These are phyloP conservation scores for Aureobasidium sp. DNA, from an alignment of 2,329 filamentous ascomycete species.

Conservation along the genomic window DNA sequence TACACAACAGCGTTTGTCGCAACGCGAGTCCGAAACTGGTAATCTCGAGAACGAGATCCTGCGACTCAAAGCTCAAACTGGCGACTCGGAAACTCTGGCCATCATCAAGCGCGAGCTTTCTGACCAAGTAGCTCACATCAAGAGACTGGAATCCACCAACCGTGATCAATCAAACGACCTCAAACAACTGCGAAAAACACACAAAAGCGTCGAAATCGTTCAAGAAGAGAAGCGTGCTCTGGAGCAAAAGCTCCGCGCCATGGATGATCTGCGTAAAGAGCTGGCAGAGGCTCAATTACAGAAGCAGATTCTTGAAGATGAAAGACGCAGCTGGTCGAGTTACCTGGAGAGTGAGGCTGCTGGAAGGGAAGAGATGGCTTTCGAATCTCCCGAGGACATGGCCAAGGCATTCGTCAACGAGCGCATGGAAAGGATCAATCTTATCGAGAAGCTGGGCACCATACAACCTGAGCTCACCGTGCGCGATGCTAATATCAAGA, in stretches of 20 bases:
- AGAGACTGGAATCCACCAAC: slow-evolving; percentile 70
- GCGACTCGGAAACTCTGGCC: slow-evolving; percentile 74
- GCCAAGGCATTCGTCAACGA: slow-evolving; percentile 81
- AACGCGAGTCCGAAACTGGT: slow-evolving; percentile 63
- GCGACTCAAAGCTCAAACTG: slow-evolving; percentile 74
- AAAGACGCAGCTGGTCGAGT: slow-evolving; percentile 75
- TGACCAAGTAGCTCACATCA: slow-evolving; percentile 87
- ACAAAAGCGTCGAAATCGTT: slow-evolving; percentile 84
- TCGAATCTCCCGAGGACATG: slow-evolving; percentile 80
- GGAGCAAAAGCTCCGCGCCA: slow-evolving; percentile 65
- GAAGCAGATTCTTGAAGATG: slow-evolving; percentile 79
- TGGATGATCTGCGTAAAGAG: slow-evolving; percentile 66
- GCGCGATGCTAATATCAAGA: slow-evolving; percentile 65
- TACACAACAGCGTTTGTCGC: slow-evolving; percentile 57
- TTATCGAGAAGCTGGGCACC: slow-evolving; percentile 70
- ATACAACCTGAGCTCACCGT: slow-evolving; percentile 70
- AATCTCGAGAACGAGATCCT: slow-evolving; percentile 75
- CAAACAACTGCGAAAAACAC: slow-evolving; percentile 67
- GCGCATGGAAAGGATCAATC: slow-evolving; percentile 65
- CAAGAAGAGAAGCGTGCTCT: slow-evolving; percentile 89
- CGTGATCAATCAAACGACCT: slow-evolving; percentile 72
- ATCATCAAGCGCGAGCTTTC: slow-evolving; percentile 82
- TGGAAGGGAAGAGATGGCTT: slow-evolving; percentile 56
- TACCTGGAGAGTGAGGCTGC: slow-evolving; percentile 65
- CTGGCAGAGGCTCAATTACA: slow-evolving; percentile 73